phyloP scores from a whole-genome alignment of 345 rosid species.

The Diplotaxis tenuifolia region DNA sequence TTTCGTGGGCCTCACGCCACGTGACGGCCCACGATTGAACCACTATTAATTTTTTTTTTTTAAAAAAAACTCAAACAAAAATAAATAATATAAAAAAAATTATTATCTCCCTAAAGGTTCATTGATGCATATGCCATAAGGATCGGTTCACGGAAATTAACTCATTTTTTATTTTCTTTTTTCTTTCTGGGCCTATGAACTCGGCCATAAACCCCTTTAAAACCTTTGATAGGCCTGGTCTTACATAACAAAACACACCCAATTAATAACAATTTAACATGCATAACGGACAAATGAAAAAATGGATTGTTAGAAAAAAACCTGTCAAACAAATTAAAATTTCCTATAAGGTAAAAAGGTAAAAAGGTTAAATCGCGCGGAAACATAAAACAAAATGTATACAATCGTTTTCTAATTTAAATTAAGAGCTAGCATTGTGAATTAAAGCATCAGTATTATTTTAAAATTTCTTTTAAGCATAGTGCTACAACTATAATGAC shows the following conservation, averaged over 20 bases:
- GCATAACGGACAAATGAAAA: neutral
- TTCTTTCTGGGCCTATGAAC: too few species aligned
- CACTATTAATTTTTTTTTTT: too few species aligned
- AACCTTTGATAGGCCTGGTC: too few species aligned
- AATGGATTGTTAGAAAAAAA: neutral
- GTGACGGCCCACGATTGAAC: too few species aligned
- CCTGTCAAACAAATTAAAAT: neutral
- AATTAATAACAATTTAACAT: neutral
- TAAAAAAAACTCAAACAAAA: too few species aligned
- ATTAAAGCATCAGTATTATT: neutral
- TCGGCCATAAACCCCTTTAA: too few species aligned
- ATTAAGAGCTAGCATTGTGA: neutral
- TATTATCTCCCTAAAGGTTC: too few species aligned
- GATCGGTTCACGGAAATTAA: too few species aligned
- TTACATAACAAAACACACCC: neutral
- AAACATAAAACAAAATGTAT: neutral
- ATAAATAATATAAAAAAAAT: too few species aligned
- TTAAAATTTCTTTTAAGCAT: neutral
- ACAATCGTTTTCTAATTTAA: neutral
- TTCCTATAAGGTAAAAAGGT: neutral
- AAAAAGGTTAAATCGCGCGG: neutral
- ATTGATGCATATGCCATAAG: too few species aligned
- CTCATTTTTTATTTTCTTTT: neutral
- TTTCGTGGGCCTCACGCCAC: too few species aligned
- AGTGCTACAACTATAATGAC: neutral